Percentiles rank a stretch among this genome's conserved stretches.
Evolutionary conservation across 352 stramenopile species (phyloP).

Genomic region (Pythium coloratum): DNA sequence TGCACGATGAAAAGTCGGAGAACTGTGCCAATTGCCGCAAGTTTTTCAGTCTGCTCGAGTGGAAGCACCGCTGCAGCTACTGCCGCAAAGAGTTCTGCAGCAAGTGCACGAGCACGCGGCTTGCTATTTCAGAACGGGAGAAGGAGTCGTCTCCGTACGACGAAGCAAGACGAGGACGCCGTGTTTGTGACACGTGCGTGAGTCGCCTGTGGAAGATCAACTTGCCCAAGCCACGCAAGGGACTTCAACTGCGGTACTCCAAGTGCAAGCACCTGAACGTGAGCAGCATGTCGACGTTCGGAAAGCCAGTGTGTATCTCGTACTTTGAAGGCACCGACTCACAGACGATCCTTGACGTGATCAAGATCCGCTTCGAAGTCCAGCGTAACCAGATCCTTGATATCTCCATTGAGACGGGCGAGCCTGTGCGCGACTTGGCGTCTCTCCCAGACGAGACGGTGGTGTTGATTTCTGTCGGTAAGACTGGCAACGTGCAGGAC

Average conservation of each 20-base stretch:
- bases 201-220: slow-evolving; percentile 81
- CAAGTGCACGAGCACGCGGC: slow-evolving; percentile 79
- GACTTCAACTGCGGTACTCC: slow-evolving; percentile 39
- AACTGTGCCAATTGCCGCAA: slow-evolving; percentile 72
- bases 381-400: slow-evolving; percentile 77
- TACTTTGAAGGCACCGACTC: slow-evolving; percentile 80
- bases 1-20: slow-evolving; percentile 61
- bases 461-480: slow-evolving; percentile 76
- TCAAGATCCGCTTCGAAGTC: slow-evolving; percentile 80
- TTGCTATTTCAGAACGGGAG: slow-evolving; percentile 61
- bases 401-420: slow-evolving; percentile 68
- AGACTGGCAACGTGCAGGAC: slow-evolving; percentile 77
- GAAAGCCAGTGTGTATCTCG: slow-evolving; percentile 74
- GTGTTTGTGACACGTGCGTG: slow-evolving; percentile 78
- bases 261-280: slow-evolving; percentile 75
- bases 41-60: slow-evolving; percentile 78
- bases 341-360: slow-evolving; percentile 68
- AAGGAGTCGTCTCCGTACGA: slow-evolving; percentile 43
- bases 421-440: slow-evolving; percentile 55
- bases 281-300: slow-evolving; percentile 78
- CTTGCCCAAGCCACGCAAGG: slow-evolving; percentile 65
- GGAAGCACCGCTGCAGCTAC: slow-evolving; percentile 84
- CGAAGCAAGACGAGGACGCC: slow-evolving; percentile 54
- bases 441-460: slow-evolving; percentile 60
- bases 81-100: slow-evolving; percentile 79